Evolutionary conservation across 768 basidiomycete genomes (phyloP), one percentile per base, ranked within the genome.

Genomic region (Gyrodon lividus): DNA sequence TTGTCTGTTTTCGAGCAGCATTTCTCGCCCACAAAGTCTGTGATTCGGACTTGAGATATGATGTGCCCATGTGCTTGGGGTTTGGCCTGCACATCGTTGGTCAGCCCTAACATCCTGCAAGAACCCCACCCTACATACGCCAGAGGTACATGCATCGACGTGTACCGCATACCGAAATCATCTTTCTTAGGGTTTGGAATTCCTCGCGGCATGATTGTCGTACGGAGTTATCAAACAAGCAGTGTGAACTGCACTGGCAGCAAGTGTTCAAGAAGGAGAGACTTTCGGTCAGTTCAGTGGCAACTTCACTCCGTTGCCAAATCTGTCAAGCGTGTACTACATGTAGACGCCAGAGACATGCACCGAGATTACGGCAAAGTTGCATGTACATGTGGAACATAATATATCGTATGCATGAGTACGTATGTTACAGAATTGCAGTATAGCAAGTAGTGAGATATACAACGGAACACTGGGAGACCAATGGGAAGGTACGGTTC

Each of bases 101-200:
- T 62, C 48, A 67, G 55, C n/a, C n/a, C n/a, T 46, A 47, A 43
- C 37, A 44, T 46, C 46, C 28, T 24, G 38, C 10, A 28, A 47
- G 50, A 45, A n/a, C 33, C 6, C 39, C 14, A 54, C 41, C 23
- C 26, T 68, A 67, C 77, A 55, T 62, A 89, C 86, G 83, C 78
- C 53, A 89, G 69, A 24, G 91, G 92, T 9, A 92, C 89, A 69
- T 83, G 76, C 69, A 93, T 93, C 13, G 80, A 75, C 4, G 92
- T 92, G 69, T 86, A 92, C 41, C 83, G 80, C 75, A 93, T 75
- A 14, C 89, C 88, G 50, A 82, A 84, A 59, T 92, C 90, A 73
- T 92, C 89, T 58, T 82, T 79, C 69, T 84, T 87, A 24, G 80
- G 82, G 61, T 89, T 89, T 26, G 90, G 89, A 42, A 91, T 80